These are phyloP conservation scores for Ilyonectria sp. DNA, from an alignment of 2,329 filamentous ascomycete genomes.

Conservation along the genomic window DNA sequence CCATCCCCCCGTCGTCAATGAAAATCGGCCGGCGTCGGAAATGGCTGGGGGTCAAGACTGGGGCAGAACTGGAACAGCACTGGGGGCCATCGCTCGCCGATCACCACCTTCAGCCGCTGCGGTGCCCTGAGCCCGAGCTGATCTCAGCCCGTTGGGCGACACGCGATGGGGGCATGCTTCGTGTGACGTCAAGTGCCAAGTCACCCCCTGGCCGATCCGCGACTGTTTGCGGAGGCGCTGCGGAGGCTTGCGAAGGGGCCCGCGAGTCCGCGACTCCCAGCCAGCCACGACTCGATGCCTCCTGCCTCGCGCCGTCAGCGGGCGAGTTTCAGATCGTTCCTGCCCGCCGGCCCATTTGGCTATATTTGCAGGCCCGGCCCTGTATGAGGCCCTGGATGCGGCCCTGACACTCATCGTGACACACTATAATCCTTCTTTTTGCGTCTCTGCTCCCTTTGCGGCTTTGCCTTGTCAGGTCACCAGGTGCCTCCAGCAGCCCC, in stretches of 20 bases:
- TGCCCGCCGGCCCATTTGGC: slow-evolving; percentile 9
- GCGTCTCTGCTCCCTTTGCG: neutral
- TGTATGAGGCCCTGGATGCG: slow-evolving; percentile 22
- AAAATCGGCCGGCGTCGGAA: neutral
- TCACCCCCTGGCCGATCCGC: slow-evolving; percentile 11
- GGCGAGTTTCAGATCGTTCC: slow-evolving; percentile 23
- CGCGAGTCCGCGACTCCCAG: slow-evolving; percentile 27
- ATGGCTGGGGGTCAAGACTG: neutral
- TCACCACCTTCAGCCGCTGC: neutral
- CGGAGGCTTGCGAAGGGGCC: slow-evolving; percentile 10
- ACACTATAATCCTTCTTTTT: slow-evolving; percentile 9
- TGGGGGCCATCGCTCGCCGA: neutral
- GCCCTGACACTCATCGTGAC: slow-evolving; percentile 17
- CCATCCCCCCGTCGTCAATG: neutral
- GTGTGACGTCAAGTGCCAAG: slow-evolving; percentile 32
- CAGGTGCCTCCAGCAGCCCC: neutral
- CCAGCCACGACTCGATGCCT: slow-evolving; percentile 24
- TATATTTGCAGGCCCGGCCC: slow-evolving; percentile 29
- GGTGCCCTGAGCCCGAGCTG: neutral
- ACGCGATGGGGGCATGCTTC: slow-evolving; percentile 15
- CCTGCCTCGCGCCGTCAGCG: slow-evolving; percentile 25
- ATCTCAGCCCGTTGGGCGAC: slow-evolving; percentile 19
- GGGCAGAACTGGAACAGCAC: neutral
- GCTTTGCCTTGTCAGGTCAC: neutral
- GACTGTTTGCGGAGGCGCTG: slow-evolving; percentile 15